Evolutionary conservation across 2,329 filamentous ascomycete genomes (phyloP).

Genomic region (Bipolaris cookei): DNA sequence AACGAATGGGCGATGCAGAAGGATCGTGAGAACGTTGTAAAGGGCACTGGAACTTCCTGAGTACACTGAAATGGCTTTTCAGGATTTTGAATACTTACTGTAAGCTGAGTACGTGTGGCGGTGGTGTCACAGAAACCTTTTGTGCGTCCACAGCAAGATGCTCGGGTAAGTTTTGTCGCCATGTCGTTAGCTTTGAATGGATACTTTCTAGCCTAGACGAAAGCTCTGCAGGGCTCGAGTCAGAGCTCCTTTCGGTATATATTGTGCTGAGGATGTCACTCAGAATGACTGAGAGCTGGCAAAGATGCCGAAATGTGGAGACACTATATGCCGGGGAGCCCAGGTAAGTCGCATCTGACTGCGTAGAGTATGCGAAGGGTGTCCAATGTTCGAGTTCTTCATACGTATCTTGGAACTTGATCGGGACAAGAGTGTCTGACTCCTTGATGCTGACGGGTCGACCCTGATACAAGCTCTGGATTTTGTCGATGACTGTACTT

Average conservation of each 20-base stretch:
- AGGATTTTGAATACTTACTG: slow-evolving; percentile 20
- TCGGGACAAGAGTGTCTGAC: slow-evolving; percentile 56
- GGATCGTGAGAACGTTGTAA: slow-evolving; percentile 60
- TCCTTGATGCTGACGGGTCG: slow-evolving; percentile 58
- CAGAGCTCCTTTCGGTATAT: slow-evolving; percentile 50
- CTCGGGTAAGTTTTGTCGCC: slow-evolving; percentile 52
- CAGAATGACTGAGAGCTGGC: slow-evolving; percentile 55
- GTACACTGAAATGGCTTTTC: background rate
- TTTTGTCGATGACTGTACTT: slow-evolving; percentile 54
- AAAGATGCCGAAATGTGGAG: slow-evolving; percentile 53
- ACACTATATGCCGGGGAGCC: slow-evolving; percentile 51
- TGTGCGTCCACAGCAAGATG: slow-evolving; percentile 52
- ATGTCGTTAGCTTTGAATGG: slow-evolving; percentile 52
- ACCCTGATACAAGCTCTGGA: slow-evolving; percentile 63
- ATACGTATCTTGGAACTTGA: slow-evolving; percentile 57
- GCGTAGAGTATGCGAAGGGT: slow-evolving; percentile 51
- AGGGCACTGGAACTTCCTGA: slow-evolving; percentile 43
- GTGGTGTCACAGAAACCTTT: slow-evolving; percentile 35
- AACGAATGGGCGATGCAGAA: slow-evolving; percentile 62
- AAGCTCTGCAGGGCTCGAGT: slow-evolving; percentile 46
- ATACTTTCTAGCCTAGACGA: slow-evolving; percentile 48
- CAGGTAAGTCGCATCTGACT: slow-evolving; percentile 39
- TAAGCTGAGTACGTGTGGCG: slow-evolving; percentile 45
- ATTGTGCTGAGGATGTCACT: slow-evolving; percentile 51
- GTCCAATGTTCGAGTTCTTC: slow-evolving; percentile 62